These are phyloP conservation scores for Drechslerella dactyloides DNA, from an alignment of 2,329 filamentous ascomycete species.

Conservation along the genomic window DNA sequence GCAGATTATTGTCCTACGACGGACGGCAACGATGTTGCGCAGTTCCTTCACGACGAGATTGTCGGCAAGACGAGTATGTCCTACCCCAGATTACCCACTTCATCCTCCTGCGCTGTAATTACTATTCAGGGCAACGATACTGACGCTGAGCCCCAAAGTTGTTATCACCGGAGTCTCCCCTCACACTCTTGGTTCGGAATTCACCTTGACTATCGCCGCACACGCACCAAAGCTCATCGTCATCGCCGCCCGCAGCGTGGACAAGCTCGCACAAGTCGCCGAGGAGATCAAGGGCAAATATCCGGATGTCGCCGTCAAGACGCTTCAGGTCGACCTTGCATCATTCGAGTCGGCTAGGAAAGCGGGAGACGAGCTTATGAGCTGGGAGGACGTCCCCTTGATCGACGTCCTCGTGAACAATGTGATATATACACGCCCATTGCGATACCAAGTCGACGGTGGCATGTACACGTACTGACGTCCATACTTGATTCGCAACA, in stretches of 20 bases:
- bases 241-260: constrained; percentile 60
- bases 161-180: constrained; percentile 61
- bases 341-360: constrained; percentile 59
- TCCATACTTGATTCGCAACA: background rate
- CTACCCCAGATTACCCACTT: background rate
- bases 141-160: constrained; percentile 49
- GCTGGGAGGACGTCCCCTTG: constrained; percentile 55
- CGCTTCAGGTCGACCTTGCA: constrained; percentile 59
- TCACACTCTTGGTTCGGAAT: constrained; percentile 58
- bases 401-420: constrained; percentile 61
- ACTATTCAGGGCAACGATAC: no score
- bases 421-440: no score
- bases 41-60: constrained; percentile 33
- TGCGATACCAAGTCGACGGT: no score
- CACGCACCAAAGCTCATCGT: constrained; percentile 60
- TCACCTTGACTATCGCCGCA: constrained; percentile 58
- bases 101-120: background rate
- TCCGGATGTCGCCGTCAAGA: constrained; percentile 57
- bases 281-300: constrained; percentile 57
- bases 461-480: no score
- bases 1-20: constrained; percentile 21
- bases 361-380: constrained; percentile 58
- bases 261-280: constrained; percentile 59
- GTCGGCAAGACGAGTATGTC: constrained; percentile 23
- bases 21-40: constrained; percentile 23